Evolutionary conservation across 495 filamentous ascomycete genomes (phyloP), one percentile per base, ranked within the genome.

Genomic region (Cetradonia linearis): DNA sequence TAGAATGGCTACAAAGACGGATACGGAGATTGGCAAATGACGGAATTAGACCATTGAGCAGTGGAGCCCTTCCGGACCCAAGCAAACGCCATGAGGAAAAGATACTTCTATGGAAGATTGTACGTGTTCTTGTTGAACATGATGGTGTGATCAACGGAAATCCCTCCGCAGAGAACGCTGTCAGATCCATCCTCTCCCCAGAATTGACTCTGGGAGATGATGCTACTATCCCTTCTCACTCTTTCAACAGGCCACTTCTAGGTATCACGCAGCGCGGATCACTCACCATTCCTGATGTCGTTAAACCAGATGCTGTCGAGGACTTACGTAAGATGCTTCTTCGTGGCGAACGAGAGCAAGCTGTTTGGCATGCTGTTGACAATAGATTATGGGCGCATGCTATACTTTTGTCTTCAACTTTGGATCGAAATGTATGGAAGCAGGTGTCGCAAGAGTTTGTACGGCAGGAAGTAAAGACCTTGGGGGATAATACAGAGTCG

Each of bases 341-440:
- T 7, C 71, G 77, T 38, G 93, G 94, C 14, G 87, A 99, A 34
- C 80, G 87, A 13, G 91, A 95, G 66, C 89, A 91, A 66, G 94
- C 94, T 3, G 85, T 95, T 13, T 97, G 93, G 93, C 76, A 83
- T 59, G 94, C 94, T 8, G 91, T 88, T n/a, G 94, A 99, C 68
- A 86, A 87, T 69, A 83, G 89, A 40, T 74, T 97, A 5, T 99
- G 94, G 94, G 92, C 87, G 13, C 94, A 99, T 72, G 94, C 94
- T 10, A 85, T 99, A 78, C 80, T 97, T 40, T 83, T 99, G 47
- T 83, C 94, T 20, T 90, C 87, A 37, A 92, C 92, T 2, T 66
- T 83, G 56, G 79, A 80, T 34, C 77, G 75, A 55, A 72, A 76
- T 9, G 79, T 92, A 25, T 96, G 90, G 82, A 96, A 89, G 69